Evolutionary conservation across 2,329 filamentous ascomycete genomes (phyloP), one percentile per base, ranked within the genome.

Genomic region (Penicillium olsonii): DNA sequence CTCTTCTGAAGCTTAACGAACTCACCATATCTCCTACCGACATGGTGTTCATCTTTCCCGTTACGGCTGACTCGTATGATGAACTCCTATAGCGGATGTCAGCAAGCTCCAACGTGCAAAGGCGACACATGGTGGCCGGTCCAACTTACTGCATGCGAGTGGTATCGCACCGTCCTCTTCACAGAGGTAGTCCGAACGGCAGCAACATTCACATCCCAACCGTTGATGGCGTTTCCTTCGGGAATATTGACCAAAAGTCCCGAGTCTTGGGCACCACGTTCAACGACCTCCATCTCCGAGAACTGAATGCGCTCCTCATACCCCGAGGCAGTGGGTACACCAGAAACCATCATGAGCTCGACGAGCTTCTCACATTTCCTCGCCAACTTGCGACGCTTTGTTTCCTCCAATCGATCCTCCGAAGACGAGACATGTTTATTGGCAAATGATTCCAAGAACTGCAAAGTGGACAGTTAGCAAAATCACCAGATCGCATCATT

Each of bases 341-440:
- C 94, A 7, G 92, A 97, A 8, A 99, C 94, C 91, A 99, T 96
- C 94, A 99, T 99, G 53, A 99, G 79, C 78, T 99, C 94, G 10
- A 99, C 90, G 50, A 99, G 77, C 76, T 99, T 99, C 70, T 94
- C 87, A 40, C 89, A 90, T 80, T 99, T 99, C 62, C 87, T 79
- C 3, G 94, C 92, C 57, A 99, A 76, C 72, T 99, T 99, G 57
- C 86, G 82, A 50, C 94, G 84, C 77, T 99, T 99, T 9, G 94
- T 97, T 72, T 96, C 91, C 73, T 99, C 94, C 24, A 97, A 76
- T 4, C 94, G 84, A 68, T 99, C 94, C 73, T 97, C 94, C 5
- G 92, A 96, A 5, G 92, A 95, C 2, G 92, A 97, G 37, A 99
- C 96, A 69, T 92, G 88, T 70, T 97, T 99, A 68, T 87, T 94